A percentile compares a stretch with the other conserved stretches of the same genome.
Evolutionary conservation across 2,329 filamentous ascomycete genomes (phyloP).

Genomic region (Nemania serpens): DNA sequence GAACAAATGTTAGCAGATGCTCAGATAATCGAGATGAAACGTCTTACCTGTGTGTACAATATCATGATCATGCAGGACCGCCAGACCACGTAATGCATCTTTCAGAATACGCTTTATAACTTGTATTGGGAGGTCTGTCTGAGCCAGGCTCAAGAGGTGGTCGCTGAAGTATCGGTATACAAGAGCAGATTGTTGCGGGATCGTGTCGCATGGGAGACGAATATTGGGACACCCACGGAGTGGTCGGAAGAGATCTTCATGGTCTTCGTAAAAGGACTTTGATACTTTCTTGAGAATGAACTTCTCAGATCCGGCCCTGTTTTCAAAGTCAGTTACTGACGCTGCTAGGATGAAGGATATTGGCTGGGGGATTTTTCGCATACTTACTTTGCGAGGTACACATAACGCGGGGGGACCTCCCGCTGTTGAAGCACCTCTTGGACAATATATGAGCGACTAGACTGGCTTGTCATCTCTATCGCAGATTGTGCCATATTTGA

Average conservation of each 20-base stretch:
- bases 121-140: constrained; percentile 7
- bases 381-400: constrained; percentile 13
- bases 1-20: background rate
- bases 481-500: constrained; percentile 5
- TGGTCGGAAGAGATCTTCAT: constrained; percentile 7
- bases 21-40: background rate
- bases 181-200: constrained; percentile 12
- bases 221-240: constrained; percentile 7
- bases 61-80: constrained; percentile 10
- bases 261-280: constrained; percentile 1
- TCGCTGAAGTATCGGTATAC: constrained; percentile 14
- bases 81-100: constrained; percentile 12
- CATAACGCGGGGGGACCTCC: constrained; percentile 3
- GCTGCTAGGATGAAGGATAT: background rate
- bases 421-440: constrained; percentile 15
- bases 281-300: constrained; percentile 14
- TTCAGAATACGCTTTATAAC: constrained; percentile 12
- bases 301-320: constrained; percentile 12
- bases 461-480: constrained; percentile 14
- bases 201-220: constrained; percentile 12
- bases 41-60: constrained; percentile 10
- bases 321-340: constrained; percentile 1
- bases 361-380: background rate
- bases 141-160: constrained; percentile 12
- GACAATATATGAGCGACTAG: constrained; percentile 12